Evolutionary conservation across 2,329 filamentous ascomycete species (phyloP).

Genomic region (Scedosporium minutisporum): DNA sequence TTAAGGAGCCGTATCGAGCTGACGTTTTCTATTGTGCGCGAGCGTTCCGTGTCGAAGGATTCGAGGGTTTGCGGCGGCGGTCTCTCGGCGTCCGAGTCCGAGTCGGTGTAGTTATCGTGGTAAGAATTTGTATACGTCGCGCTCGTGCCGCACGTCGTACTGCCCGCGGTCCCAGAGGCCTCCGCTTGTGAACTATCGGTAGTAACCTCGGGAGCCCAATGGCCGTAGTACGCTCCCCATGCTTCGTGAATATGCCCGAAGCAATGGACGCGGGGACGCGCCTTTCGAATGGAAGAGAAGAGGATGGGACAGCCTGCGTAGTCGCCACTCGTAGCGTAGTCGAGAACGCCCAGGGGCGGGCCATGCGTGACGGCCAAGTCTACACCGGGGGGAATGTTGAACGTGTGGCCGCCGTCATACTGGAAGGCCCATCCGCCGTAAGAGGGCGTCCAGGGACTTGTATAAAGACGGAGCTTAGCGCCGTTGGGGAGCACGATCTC

Average conservation of each 20-base stretch:
- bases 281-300: slow-evolving; percentile 18
- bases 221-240: slow-evolving; percentile 32
- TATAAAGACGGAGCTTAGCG: slow-evolving; percentile 29
- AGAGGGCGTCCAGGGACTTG: slow-evolving; percentile 34
- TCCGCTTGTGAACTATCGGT: neutral
- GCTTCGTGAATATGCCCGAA: slow-evolving; percentile 24
- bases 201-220: slow-evolving; percentile 26
- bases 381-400: slow-evolving; percentile 14
- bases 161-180: neutral
- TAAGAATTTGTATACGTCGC: neutral
- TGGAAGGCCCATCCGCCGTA: slow-evolving; percentile 29
- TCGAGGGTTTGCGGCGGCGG: neutral
- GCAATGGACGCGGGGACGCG: slow-evolving; percentile 23
- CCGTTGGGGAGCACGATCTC: slow-evolving; percentile 29
- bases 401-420: slow-evolving; percentile 23
- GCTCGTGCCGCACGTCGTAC: neutral
- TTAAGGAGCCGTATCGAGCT: neutral
- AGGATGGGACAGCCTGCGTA: slow-evolving; percentile 21
- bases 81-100: neutral
- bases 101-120: neutral
- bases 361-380: slow-evolving; percentile 26
- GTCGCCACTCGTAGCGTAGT: slow-evolving; percentile 20
- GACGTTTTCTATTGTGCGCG: neutral
- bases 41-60: neutral
- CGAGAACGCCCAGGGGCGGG: slow-evolving; percentile 29